Conservation (phyloP, 2,329 filamentous ascomycete genomes). For the Sporothrix phasma region DNA sequence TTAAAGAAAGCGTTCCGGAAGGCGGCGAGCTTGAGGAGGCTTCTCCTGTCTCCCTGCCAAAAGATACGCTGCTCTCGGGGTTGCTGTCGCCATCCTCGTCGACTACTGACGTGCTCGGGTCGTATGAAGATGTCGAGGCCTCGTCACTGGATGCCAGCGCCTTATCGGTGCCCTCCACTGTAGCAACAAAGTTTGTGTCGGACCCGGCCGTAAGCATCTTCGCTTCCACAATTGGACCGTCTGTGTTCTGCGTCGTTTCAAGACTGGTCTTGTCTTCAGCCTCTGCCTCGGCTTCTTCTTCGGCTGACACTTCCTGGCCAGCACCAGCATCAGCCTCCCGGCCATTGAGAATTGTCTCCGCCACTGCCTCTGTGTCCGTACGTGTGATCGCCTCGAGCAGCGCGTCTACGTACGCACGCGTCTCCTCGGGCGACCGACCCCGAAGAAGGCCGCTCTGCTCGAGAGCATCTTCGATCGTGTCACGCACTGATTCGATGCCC, state of each 20-base stretch:
- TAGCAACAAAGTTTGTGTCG: neutral
- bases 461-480: constrained; percentile 45
- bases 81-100: neutral
- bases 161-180: neutral
- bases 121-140: neutral
- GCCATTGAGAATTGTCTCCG: constrained; percentile 17
- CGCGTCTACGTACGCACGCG: constrained; percentile 38
- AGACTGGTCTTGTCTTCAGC: neutral
- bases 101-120: neutral
- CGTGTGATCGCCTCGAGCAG: constrained; percentile 40
- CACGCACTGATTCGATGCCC: constrained; percentile 41
- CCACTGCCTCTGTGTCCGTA: constrained; percentile 15
- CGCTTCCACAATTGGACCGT: neutral
- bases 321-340: constrained; percentile 11
- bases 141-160: constrained; percentile 17
- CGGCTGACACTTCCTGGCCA: neutral
- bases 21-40: neutral
- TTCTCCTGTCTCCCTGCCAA: neutral
- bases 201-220: neutral
- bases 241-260: neutral
- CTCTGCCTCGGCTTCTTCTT: constrained; percentile 19
- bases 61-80: neutral
- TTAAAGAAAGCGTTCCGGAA: constrained; percentile 25
- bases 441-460: constrained; percentile 44
- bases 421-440: constrained; percentile 36